phyloP scores from a whole-genome alignment of 179 eudicot genomes.

The Beta macrorhiza region DNA sequence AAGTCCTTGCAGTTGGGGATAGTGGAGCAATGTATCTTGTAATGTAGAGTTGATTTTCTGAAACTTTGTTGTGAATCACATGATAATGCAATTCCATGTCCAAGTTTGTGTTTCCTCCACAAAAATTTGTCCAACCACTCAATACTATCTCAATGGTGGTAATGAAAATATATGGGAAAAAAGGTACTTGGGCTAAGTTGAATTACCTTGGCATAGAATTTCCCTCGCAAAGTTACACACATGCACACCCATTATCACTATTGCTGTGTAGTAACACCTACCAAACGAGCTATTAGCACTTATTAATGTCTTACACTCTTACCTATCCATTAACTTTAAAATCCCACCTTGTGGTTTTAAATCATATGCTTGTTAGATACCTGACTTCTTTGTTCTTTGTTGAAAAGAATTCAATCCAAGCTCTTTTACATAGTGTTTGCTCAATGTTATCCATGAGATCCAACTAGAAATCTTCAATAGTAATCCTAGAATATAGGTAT shows the following conservation, averaged over 20 bases:
- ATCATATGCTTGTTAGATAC: neutral
- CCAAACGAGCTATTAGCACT: neutral
- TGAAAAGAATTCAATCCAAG: neutral
- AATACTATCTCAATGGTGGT: neutral
- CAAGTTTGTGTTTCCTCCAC: too few species aligned
- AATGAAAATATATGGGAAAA: neutral
- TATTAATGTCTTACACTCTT: neutral
- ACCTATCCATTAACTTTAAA: neutral
- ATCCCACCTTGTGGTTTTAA: neutral
- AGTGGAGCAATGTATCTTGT: neutral
- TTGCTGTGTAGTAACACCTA: neutral
- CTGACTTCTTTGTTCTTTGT: neutral
- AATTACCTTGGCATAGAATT: neutral
- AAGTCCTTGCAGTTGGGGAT: neutral
- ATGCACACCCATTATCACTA: neutral
- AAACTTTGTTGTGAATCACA: neutral
- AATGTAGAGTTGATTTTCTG: neutral
- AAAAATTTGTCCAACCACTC: neutral
- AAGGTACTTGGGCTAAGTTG: neutral
- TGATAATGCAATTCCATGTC: neutral
- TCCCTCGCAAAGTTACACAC: neutral
- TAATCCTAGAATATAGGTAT: neutral
- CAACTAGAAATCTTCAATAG: neutral
- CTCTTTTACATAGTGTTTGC: neutral
- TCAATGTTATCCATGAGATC: neutral